Evolutionary conservation across 2,329 filamentous ascomycete species (phyloP).

Genomic region (Emydomyces testavorans): DNA sequence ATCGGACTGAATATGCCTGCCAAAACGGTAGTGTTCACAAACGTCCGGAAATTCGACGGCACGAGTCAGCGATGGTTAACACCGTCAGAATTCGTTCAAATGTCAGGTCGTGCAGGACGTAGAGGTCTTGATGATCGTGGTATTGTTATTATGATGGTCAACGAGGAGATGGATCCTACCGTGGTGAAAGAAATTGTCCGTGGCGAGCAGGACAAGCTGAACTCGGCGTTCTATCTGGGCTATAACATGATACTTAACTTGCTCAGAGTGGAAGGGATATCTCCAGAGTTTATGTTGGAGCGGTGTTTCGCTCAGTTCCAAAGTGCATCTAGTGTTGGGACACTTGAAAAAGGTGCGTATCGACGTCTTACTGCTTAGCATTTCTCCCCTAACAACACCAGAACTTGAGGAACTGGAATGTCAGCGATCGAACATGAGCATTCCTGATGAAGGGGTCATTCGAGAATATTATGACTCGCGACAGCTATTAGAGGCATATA

Average conservation of each 20-base stretch:
- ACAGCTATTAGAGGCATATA: conserved; percentile 70
- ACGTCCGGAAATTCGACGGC: conserved; percentile 90
- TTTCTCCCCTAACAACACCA: conserved; percentile 25
- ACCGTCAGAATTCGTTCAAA: conserved; percentile 93
- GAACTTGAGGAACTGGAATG: conserved; percentile 68
- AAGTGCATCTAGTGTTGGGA: conserved; percentile 75
- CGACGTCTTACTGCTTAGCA: conserved; percentile 2
- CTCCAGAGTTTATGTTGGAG: conserved; percentile 97
- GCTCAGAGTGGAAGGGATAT: conserved; percentile 96
- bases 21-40: conserved; percentile 98
- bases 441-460: conserved; percentile 75
- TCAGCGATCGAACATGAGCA: conserved; percentile 59
- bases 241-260: conserved; percentile 99
- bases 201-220: conserved; percentile 90
- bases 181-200: conserved; percentile 93
- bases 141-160: conserved; percentile 99
- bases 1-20: conserved; percentile 99
- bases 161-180: conserved; percentile 87
- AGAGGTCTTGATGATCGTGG: conserved; percentile 94
- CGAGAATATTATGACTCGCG: conserved; percentile 90
- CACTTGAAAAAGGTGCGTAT: conserved; percentile 55
- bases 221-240: conserved; percentile 92
- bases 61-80: conserved; percentile 69
- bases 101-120: conserved; percentile 94
- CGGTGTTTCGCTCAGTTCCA: conserved; percentile 98